Percentiles rank a stretch among this genome's conserved stretches.
Conservation (phyloP, 305 asterid species). For the Nicotiana rustica region DNA sequence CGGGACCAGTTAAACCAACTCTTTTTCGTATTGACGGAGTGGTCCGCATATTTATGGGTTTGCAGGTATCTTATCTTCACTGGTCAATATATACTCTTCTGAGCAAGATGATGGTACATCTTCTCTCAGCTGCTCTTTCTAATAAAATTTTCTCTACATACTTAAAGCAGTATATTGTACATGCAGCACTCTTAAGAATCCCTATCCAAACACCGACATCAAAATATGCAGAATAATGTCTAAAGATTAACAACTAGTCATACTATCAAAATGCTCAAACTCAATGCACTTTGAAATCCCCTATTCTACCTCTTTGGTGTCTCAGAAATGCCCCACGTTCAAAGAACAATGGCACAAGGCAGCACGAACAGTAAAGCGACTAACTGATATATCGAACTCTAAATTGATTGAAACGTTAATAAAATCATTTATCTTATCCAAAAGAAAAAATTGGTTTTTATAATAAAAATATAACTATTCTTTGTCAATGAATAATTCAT, state of each 20-base stretch:
- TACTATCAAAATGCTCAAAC: slow-evolving; percentile 17
- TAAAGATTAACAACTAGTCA: slow-evolving; percentile 25
- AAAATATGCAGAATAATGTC: slow-evolving; percentile 4
- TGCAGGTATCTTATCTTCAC: slow-evolving; percentile 1
- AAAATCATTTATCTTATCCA: no score
- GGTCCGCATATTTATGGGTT: background rate
- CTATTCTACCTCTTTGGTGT: background rate
- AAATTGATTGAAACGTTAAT: background rate
- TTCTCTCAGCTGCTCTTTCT: slow-evolving; percentile 25
- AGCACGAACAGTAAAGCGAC: background rate
- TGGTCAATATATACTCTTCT: slow-evolving; percentile 14
- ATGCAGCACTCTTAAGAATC: slow-evolving; percentile 15
- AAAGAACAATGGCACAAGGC: background rate
- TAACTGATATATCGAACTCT: background rate
- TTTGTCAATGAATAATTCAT: background rate
- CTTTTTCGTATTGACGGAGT: no score
- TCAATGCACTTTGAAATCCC: background rate
- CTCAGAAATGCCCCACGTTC: background rate
- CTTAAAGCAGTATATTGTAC: background rate
- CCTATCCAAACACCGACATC: background rate
- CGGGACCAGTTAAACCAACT: no score
- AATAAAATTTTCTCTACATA: slow-evolving; percentile 18
- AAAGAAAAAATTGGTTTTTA: no score
- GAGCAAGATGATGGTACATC: slow-evolving; percentile 16
- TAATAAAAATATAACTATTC: background rate